Evolutionary conservation across 805 yeast genomes (phyloP), one percentile per base, ranked within the genome.

Genomic region (Scheffersomyces coipomensis): DNA sequence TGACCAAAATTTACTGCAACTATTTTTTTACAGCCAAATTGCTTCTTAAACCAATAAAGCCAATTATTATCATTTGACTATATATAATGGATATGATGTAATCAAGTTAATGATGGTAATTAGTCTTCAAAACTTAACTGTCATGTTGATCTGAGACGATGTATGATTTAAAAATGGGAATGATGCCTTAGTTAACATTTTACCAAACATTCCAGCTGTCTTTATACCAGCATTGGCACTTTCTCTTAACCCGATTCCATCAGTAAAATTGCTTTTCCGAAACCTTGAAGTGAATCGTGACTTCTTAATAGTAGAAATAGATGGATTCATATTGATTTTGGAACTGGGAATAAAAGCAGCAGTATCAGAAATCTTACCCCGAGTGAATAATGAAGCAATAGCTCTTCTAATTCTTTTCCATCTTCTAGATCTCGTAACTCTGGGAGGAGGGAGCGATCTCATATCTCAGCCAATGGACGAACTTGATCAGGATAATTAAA

Each of bases 401-500:
- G 66, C 60, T 16, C 65, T 38, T 39, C 56, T 57, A 35, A 62
- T 42, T 34, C 68, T 35, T 37, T 49, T 49, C 66, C 66, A 62
- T 32, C 58, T 46, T 42, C 70, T 35, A 25, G 54, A 51, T 18
- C 61, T 45, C 4, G 70, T 62, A 13, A 60, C 46, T 34, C 68
- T 41, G 9, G 70, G 70, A 3, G 66, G 66, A 18, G 70, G 70
- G 10, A 64, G 44, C 1, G 64, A 59, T 47, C 76, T 72, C 56
- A 62, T 64, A 18, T 12, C n/a, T n/a, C n/a, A n/a, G n/a, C n/a
- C n/a, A n/a, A n/a, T n/a, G n/a, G n/a, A n/a, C n/a, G n/a, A n/a
- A n/a, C n/a, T n/a, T n/a, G n/a, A n/a, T n/a, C n/a, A n/a, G n/a
- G n/a, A n/a, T n/a, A n/a, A n/a, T n/a, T n/a, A n/a, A n/a, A n/a